These are phyloP conservation scores for Alternaria arborescens DNA, from an alignment of 2,329 filamentous ascomycete genomes.

Conservation along the genomic window DNA sequence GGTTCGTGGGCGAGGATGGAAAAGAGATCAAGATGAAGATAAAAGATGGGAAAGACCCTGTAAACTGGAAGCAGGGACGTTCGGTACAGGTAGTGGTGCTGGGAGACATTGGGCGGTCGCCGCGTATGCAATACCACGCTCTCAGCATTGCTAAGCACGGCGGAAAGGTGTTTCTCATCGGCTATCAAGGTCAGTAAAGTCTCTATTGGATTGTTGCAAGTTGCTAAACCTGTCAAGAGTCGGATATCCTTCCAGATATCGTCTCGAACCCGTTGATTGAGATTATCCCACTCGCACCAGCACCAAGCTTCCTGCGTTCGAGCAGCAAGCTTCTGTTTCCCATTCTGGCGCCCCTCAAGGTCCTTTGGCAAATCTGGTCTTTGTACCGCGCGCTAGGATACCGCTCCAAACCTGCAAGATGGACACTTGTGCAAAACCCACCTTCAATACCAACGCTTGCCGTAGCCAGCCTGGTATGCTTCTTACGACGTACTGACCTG, in stretches of 20 bases:
- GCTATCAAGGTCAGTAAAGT: slow-evolving; percentile 73
- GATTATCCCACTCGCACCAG: slow-evolving; percentile 73
- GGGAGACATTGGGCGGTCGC: slow-evolving; percentile 93
- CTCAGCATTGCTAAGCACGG: slow-evolving; percentile 87
- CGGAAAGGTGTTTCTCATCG: slow-evolving; percentile 82
- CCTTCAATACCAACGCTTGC: slow-evolving; percentile 92
- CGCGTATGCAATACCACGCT: slow-evolving; percentile 98
- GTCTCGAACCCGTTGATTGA: slow-evolving; percentile 72
- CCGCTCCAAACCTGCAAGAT: slow-evolving; percentile 74
- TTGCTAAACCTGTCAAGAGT: slow-evolving; percentile 63
- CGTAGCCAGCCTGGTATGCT: slow-evolving; percentile 75
- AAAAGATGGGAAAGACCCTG: slow-evolving; percentile 33
- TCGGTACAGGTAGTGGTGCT: slow-evolving; percentile 86
- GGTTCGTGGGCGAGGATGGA: slow-evolving; percentile 37
- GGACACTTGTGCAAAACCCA: slow-evolving; percentile 92
- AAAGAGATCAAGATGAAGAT: slow-evolving; percentile 29
- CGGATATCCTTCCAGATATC: slow-evolving; percentile 81
- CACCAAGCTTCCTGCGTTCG: slow-evolving; percentile 72
- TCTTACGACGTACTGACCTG: slow-evolving; percentile 79
- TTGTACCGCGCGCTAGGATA: slow-evolving; percentile 79
- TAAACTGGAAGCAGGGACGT: slow-evolving; percentile 49
- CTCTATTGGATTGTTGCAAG: too few species aligned
- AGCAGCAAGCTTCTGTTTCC: slow-evolving; percentile 78
- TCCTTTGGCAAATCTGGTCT: slow-evolving; percentile 79
- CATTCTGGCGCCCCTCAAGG: slow-evolving; percentile 81